phyloP scores from a whole-genome alignment of 106 monocot genomes.

The Acorus gramineus region DNA sequence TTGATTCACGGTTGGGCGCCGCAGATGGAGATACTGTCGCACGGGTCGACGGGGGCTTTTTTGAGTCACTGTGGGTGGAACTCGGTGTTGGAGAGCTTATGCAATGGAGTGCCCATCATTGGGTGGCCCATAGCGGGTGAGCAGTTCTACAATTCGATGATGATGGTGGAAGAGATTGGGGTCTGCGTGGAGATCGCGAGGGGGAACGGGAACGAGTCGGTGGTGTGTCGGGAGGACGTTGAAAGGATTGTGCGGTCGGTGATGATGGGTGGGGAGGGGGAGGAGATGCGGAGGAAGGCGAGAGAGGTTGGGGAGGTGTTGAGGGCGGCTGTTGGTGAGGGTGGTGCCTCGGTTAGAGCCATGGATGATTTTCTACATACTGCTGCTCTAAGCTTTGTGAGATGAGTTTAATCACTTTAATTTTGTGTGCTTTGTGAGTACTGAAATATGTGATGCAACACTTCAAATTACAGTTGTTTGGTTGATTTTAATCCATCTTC shows the following conservation, averaged over 20 bases:
- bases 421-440: too few relatives aligned
- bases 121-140: constrained; percentile 32
- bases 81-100: constrained; percentile 21
- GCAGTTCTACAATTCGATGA: constrained; percentile 26
- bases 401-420: too few relatives aligned
- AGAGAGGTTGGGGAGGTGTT: constrained; percentile 9
- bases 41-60: constrained; percentile 27
- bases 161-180: constrained; percentile 26
- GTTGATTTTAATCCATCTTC: too few relatives aligned
- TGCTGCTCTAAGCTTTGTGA: too few relatives aligned
- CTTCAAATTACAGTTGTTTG: too few relatives aligned
- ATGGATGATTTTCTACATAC: constrained; percentile 10
- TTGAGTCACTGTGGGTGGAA: constrained; percentile 27
- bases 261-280: constrained; percentile 14
- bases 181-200: constrained; percentile 25
- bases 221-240: constrained; percentile 4
- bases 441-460: too few relatives aligned
- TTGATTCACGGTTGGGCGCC: constrained; percentile 33
- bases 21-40: constrained; percentile 23
- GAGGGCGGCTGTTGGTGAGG: constrained; percentile 8
- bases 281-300: constrained; percentile 3
- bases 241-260: constrained; percentile 14
- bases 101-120: constrained; percentile 26
- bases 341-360: constrained; percentile 5
- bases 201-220: not conserved